Percentiles rank a stretch among this genome's conserved stretches.
These are phyloP conservation scores for Trichophyton simii DNA, from an alignment of 2,329 filamentous ascomycete genomes.

Conservation along the genomic window DNA sequence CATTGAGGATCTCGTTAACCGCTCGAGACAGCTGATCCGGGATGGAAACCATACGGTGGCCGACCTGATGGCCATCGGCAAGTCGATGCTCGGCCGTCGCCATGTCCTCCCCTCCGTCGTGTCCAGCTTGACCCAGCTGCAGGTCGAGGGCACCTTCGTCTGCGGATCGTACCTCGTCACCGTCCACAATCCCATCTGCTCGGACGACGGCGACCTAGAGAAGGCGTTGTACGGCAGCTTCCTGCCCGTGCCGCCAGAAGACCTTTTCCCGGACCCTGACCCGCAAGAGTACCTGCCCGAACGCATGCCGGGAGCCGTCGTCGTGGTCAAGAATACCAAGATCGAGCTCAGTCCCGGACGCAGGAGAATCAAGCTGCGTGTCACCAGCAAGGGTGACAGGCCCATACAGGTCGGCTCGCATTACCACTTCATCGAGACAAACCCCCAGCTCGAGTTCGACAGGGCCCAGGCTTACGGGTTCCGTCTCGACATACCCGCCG, in stretches of 20 bases:
- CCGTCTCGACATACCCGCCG: constrained; percentile 77
- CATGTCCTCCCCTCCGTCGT: constrained; percentile 79
- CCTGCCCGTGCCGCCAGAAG: constrained; percentile 59
- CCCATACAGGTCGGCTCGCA: constrained; percentile 89
- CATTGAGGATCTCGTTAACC: too few species aligned
- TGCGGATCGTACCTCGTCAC: constrained; percentile 89
- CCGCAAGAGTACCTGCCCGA: constrained; percentile 53
- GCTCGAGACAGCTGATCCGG: constrained; percentile 56
- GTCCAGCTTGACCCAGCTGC: constrained; percentile 66
- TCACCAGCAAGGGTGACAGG: constrained; percentile 77
- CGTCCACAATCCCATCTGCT: constrained; percentile 76
- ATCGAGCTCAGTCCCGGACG: constrained; percentile 63
- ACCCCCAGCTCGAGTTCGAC: constrained; percentile 80
- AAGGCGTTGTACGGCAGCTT: constrained; percentile 85
- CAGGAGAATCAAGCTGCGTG: constrained; percentile 58
- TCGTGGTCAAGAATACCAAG: constrained; percentile 53
- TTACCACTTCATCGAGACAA: constrained; percentile 94
- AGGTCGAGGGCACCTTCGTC: constrained; percentile 88
- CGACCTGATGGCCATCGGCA: constrained; percentile 83
- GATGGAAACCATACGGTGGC: constrained; percentile 88
- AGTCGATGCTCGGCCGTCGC: constrained; percentile 82
- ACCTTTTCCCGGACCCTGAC: constrained; percentile 54
- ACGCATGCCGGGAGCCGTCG: constrained; percentile 66
- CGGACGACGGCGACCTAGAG: constrained; percentile 74
- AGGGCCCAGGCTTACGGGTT: constrained; percentile 70